Conservation (phyloP, 2,329 filamentous ascomycete species). For the Sphaerostilbella broomeana region DNA sequence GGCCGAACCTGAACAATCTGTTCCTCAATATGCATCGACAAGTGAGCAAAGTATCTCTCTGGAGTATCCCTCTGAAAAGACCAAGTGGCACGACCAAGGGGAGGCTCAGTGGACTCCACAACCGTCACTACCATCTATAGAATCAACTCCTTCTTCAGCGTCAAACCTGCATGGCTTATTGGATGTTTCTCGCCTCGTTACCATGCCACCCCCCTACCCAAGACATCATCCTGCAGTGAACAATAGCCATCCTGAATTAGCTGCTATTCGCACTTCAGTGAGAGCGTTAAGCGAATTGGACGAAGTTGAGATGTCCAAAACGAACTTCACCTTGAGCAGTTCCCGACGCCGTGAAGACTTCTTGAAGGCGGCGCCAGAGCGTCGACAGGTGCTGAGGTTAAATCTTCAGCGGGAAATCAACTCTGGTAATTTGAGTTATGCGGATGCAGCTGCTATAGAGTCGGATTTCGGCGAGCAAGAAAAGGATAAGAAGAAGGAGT, state of each 20-base stretch:
- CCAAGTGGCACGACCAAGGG: conserved; percentile 46
- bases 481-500: conserved; percentile 60
- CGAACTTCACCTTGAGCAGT: conserved; percentile 50
- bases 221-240: conserved; percentile 93
- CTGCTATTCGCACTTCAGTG: conserved; percentile 66
- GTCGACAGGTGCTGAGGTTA: conserved; percentile 58
- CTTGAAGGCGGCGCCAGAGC: conserved; percentile 40
- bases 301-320: conserved; percentile 64
- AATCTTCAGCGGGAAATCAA: conserved; percentile 76
- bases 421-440: conserved; percentile 71
- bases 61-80: conserved; percentile 52
- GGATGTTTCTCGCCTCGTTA: conserved; percentile 87
- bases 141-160: conserved; percentile 38
- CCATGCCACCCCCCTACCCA: conserved; percentile 87
- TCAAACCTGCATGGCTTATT: conserved; percentile 50
- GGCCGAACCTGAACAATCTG: conserved; percentile 41
- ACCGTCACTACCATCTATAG: conserved; percentile 33
- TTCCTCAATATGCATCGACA: conserved; percentile 28
- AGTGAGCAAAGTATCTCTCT: conserved; percentile 36
- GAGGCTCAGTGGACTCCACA: conserved; percentile 38
- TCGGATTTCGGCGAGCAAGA: conserved; percentile 67
- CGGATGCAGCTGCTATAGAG: conserved; percentile 76
- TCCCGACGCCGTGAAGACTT: conserved; percentile 54
- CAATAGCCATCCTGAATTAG: conserved; percentile 89
- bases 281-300: conserved; percentile 66